phyloP scores from a whole-genome alignment of 176 grass and related monocot genomes.

The Hordeum vulgare region DNA sequence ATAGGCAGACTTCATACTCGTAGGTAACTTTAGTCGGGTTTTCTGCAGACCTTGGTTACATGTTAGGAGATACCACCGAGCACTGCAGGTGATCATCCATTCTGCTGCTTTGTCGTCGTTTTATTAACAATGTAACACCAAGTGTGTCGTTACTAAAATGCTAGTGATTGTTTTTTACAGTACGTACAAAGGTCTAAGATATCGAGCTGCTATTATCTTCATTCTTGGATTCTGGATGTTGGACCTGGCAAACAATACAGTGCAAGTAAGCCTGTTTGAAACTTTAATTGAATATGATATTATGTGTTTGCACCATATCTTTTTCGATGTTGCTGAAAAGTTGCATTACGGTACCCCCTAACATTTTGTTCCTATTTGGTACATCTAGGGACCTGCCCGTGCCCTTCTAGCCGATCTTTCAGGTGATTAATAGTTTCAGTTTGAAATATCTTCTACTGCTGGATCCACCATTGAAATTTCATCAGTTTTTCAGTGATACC shows the following conservation, averaged over 20 bases:
- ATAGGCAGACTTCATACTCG: conserved; percentile 23
- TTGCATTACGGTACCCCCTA: not conserved
- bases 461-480: not conserved
- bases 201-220: conserved; percentile 76
- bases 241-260: conserved; percentile 98
- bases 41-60: conserved; percentile 97
- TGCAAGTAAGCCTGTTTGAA: conserved; percentile 65
- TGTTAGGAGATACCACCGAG: conserved; percentile 84
- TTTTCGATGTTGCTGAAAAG: not conserved
- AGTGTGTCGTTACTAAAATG: not conserved
- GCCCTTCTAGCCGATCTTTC: conserved; percentile 93
- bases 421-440: conserved; percentile 42
- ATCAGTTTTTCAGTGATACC: not conserved
- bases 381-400: conserved; percentile 75
- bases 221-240: conserved; percentile 97
- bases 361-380: conserved; percentile 5
- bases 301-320: not conserved
- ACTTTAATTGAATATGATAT: not conserved
- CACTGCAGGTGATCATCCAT: conserved; percentile 63
- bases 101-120: not conserved
- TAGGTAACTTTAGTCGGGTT: conserved; percentile 98
- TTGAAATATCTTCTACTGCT: not conserved
- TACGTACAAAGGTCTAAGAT: conserved; percentile 81
- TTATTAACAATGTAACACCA: not conserved
- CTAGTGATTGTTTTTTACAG: conserved; percentile 25